Base-by-base conservation (phyloP, 108 stramenopile genomes). In the Mayamaea pseudoterrestris region DNA sequence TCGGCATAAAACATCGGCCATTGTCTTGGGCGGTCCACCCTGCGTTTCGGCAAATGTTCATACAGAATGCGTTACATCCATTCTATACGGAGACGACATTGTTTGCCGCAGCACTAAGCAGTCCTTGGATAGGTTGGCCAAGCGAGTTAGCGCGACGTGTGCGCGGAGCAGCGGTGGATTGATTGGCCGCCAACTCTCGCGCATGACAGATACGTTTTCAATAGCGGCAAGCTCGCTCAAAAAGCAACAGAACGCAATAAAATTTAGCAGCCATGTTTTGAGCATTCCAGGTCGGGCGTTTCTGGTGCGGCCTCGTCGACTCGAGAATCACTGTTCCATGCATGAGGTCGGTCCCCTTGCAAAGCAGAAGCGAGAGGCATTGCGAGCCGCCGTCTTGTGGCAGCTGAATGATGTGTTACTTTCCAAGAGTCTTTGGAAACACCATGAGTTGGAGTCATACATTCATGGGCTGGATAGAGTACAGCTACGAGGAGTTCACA, bases 21-120 rank as follows among this genome's bases (percentile, higher is more conserved):
- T 80, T 7, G 57, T 65, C 8, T 61, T 90, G 11, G 88, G 83
- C 3, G 64, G 73, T 16, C 88, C 88, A 20, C 88, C 88, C 0
- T 82, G 78, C 30, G 26, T 90, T 9, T 82, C 83, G 9, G 32
- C 68, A 36, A 84, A 84, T 55, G 55, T 90, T 2, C 53, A 68
- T 26, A 63, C 80, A 11, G 74, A 61, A 7, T 83, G 78, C 41
- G 63, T 83, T 24, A 80, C 66, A 13, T 76, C 70, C 1, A 60
- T 91, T 20, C 70, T 86, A 17, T 75, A 74, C 30, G 90, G 90
- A 5, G 90, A 91, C 59, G 90, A 91, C 44, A 44, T 83, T 47
- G 61, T 91, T 8, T 69, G 74, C 47, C 68, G 90, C 5, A 65
- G 67, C 4, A 72, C 79, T 23, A 53, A 63, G 2, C 65, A 55